A percentile compares a stretch with the other conserved stretches of the same genome.
Evolutionary conservation across 148 eudicot genomes (phyloP).

Genomic region (Camellia japonica): DNA sequence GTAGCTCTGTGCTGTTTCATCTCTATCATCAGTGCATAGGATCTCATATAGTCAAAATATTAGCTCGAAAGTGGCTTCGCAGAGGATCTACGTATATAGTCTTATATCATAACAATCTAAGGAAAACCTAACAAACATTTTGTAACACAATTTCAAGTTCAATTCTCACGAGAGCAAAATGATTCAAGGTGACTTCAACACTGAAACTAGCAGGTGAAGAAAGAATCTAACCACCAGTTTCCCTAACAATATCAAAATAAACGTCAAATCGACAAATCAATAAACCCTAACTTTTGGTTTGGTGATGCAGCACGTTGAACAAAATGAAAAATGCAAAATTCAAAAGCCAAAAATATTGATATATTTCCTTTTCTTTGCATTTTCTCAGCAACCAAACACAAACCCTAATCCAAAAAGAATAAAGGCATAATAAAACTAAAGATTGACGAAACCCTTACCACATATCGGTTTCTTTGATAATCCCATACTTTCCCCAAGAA

Average conservation of each 20-base stretch:
- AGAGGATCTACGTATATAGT: not conserved
- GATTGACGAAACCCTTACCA: conserved; percentile 47
- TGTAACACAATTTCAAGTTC: not conserved
- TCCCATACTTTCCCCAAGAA: conserved; percentile 91
- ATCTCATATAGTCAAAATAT: not conserved
- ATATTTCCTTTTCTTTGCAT: not conserved
- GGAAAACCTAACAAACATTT: not conserved
- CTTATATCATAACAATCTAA: not conserved
- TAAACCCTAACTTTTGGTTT: not conserved
- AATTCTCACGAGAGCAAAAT: not conserved
- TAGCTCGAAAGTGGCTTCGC: not conserved
- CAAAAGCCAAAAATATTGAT: not conserved
- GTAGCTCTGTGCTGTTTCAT: not conserved
- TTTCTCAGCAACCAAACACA: conserved; percentile 8
- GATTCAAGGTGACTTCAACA: not conserved
- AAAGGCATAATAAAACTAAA: conserved; percentile 2
- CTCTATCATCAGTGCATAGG: not conserved
- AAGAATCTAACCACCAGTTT: not conserved
- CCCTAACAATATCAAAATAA: not conserved
- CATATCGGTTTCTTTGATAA: conserved; percentile 86
- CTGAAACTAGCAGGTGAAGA: not conserved
- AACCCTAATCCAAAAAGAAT: conserved; percentile 18
- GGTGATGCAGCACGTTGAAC: not conserved
- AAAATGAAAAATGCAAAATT: no score
- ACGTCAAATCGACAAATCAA: not conserved